phyloP scores from a whole-genome alignment of 257 asterid species.

The Lithospermum erythrorhizon region DNA sequence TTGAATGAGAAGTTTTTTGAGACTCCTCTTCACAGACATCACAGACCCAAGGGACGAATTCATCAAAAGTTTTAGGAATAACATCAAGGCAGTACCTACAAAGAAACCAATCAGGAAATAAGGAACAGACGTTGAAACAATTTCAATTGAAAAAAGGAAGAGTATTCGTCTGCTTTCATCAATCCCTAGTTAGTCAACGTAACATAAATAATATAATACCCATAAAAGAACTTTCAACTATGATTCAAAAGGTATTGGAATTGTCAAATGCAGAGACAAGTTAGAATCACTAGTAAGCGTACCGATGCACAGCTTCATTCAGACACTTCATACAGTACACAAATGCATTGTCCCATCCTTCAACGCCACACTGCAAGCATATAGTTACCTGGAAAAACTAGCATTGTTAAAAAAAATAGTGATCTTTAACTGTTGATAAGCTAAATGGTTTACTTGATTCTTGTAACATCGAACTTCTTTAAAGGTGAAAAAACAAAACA shows the following conservation, averaged over 20 bases:
- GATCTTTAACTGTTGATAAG: background rate
- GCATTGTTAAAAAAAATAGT: background rate
- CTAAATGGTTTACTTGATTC: no score
- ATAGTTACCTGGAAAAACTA: slow-evolving; percentile 33
- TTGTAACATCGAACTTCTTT: no score
- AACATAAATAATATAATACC: no score
- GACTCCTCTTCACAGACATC: slow-evolving; percentile 32
- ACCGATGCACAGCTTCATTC: slow-evolving; percentile 56
- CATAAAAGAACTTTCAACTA: background rate
- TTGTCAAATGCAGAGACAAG: background rate
- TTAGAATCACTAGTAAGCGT: slow-evolving; percentile 3
- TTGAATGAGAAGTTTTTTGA: background rate
- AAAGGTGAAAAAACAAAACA: no score
- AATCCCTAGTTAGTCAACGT: no score
- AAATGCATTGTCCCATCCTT: slow-evolving; percentile 39
- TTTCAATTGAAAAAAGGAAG: background rate
- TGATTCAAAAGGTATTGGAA: background rate
- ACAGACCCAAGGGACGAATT: slow-evolving; percentile 53
- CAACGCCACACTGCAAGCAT: slow-evolving; percentile 54
- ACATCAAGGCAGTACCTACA: slow-evolving; percentile 56
- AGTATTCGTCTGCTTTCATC: background rate
- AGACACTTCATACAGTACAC: slow-evolving; percentile 49
- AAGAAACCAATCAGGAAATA: slow-evolving; percentile 4
- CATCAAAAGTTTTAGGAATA: slow-evolving; percentile 37
- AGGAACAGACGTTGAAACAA: background rate